Evolutionary conservation across 2,329 filamentous ascomycete genomes (phyloP), one percentile per base, ranked within the genome.

Genomic region (Penicillium sp.): DNA sequence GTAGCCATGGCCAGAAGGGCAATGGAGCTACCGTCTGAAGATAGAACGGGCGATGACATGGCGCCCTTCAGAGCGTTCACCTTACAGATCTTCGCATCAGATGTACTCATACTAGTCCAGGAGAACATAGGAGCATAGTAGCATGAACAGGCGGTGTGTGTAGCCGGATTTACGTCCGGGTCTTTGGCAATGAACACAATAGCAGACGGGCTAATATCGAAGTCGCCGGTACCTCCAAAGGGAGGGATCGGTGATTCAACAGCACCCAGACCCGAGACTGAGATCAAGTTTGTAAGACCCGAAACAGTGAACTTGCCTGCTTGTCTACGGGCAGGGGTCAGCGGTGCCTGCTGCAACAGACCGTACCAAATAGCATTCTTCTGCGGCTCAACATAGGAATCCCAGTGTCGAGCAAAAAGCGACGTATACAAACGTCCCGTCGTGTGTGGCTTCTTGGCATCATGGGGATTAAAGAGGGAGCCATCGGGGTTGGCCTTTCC

Each of bases 361-460:
- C 72, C 76, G 56, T 72, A 74, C 60, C 70, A 78, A 36, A 79
- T 71, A 0, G 74, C 59, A 51, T 75, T 76, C 43, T 67, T 70
- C 57, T 77, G 68, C n/a, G 71, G 69, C 18, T 70, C 69, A 11
- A 76, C 60, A 52, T 74, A 78, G 5, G 69, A 61, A 53, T 78
- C 76, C 76, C 76, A 78, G 52, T 78, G 75, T 28, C 76, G 67
- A 10, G 78, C 76, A 55, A 74, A 77, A 14, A 77, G 65, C 7
- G 69, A 73, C 16, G 74, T 74, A 55, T 78, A 79, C 3, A 78
- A 55, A 39, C 63, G 69, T 2, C 73, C 76, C 2, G 71, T 73
- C 13, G 68, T 74, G 18, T 63, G 51, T 1, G 74, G 68, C 51
- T 74, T 74, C 31, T 70, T 69, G 4, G 68, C 71, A 49, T 74